Conservation (phyloP, 495 filamentous ascomycete species). For the Halenospora varia region DNA sequence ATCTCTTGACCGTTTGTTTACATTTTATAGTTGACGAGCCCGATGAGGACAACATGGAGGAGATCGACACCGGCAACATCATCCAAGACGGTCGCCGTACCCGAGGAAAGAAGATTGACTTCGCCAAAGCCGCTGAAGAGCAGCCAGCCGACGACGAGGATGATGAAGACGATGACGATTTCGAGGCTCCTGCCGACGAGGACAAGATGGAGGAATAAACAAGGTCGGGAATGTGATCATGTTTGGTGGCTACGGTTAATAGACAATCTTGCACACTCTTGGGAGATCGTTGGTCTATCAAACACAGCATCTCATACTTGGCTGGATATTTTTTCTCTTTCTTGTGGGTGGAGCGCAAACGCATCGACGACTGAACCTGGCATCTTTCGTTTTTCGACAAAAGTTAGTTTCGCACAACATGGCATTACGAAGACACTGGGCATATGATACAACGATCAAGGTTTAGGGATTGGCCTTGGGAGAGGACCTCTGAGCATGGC, state of each 20-base stretch:
- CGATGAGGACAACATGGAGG: conserved; percentile 80
- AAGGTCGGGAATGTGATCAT: background rate
- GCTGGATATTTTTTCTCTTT: conserved; percentile 8
- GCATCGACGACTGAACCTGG: background rate
- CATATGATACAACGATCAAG: conserved; percentile 13
- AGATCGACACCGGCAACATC: conserved; percentile 87
- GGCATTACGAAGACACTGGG: conserved; percentile 12
- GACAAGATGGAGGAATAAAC: conserved; percentile 25
- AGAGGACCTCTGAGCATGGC: conserved; percentile 4
- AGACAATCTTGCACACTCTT: conserved; percentile 8
- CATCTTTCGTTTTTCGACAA: conserved; percentile 17
- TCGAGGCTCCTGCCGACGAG: conserved; percentile 16
- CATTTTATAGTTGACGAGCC: conserved; percentile 55
- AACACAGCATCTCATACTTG: background rate
- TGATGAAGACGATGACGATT: conserved; percentile 62
- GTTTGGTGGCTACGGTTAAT: conserved; percentile 1
- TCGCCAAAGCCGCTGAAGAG: conserved; percentile 70
- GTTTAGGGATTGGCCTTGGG: background rate
- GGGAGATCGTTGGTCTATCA: conserved; percentile 4
- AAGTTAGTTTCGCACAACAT: conserved; percentile 7
- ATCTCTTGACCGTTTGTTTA: conserved; percentile 14
- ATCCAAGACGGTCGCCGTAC: conserved; percentile 74
- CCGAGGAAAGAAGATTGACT: conserved; percentile 74
- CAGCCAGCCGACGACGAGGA: conserved; percentile 68
- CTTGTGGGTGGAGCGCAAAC: background rate